These are phyloP conservation scores for Alternaria hordeiaustralica DNA, from an alignment of 2,329 filamentous ascomycete species.

Conservation along the genomic window DNA sequence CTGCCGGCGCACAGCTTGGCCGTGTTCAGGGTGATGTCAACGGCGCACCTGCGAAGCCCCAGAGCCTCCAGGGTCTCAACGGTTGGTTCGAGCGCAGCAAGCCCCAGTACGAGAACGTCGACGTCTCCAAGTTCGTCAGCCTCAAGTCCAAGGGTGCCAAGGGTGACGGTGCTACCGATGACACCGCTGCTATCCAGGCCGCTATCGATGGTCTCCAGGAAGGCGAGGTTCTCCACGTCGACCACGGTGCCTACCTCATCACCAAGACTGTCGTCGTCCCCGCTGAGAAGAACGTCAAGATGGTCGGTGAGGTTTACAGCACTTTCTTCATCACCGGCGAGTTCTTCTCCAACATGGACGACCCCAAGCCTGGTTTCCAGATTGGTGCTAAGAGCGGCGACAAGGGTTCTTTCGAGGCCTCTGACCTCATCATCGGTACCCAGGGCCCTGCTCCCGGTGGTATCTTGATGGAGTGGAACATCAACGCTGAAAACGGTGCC, in stretches of 20 bases:
- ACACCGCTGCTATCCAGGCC: constrained; percentile 82
- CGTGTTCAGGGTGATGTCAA: constrained; percentile 63
- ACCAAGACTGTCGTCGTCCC: constrained; percentile 66
- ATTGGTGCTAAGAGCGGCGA: constrained; percentile 76
- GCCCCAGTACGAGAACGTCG: constrained; percentile 80
- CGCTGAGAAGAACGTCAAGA: constrained; percentile 73
- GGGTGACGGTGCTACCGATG: constrained; percentile 87
- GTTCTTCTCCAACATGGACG: constrained; percentile 74
- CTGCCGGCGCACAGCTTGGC: constrained; percentile 50
- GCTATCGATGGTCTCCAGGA: constrained; percentile 71
- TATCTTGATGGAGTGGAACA: constrained; percentile 91
- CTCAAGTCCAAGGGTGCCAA: constrained; percentile 83
- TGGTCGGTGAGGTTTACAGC: constrained; percentile 91
- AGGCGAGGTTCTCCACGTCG: constrained; percentile 68
- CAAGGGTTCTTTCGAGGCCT: constrained; percentile 82
- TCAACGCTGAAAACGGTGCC: constrained; percentile 70
- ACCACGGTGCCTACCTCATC: constrained; percentile 69
- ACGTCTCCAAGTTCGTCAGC: constrained; percentile 76
- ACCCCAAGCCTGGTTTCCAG: constrained; percentile 85
- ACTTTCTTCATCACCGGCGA: constrained; percentile 82
- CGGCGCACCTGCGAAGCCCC: constrained; percentile 66
- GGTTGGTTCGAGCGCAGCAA: constrained; percentile 82
- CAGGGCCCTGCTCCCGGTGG: constrained; percentile 83
- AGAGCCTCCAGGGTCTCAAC: constrained; percentile 69
- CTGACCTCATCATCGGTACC: constrained; percentile 85